phyloP scores from a whole-genome alignment of 306 rosid genomes.

The Purshia tridentata region DNA sequence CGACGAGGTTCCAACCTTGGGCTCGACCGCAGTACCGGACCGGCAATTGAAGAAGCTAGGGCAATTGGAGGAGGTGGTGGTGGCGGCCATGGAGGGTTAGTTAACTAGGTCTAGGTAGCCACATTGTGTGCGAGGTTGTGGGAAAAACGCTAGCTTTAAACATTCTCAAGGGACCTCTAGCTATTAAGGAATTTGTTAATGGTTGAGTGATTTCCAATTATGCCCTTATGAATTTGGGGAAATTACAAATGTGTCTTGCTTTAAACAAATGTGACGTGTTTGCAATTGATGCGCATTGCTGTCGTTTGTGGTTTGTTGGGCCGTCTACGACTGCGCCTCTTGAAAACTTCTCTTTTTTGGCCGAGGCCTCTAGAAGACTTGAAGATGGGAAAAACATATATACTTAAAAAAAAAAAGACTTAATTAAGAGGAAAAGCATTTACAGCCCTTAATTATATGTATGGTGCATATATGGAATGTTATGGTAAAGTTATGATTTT shows the following conservation, averaged over 20 bases:
- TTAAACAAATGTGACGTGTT: not conserved
- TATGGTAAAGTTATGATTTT: not conserved
- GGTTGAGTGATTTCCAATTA: constrained; percentile 15
- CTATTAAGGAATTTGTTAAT: constrained; percentile 6
- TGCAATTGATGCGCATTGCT: not conserved
- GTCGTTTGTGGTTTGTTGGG: constrained; percentile 2
- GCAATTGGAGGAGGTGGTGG: constrained; percentile 49
- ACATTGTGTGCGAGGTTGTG: not conserved
- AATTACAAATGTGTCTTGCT: constrained; percentile 5
- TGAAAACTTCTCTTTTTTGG: too few relatives aligned
- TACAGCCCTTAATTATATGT: too few relatives aligned
- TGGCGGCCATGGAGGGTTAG: constrained; percentile 53
- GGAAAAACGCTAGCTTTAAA: constrained; percentile 20
- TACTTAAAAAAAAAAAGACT: not conserved
- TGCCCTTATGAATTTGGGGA: constrained; percentile 13
- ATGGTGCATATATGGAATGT: too few relatives aligned
- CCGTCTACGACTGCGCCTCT: not conserved
- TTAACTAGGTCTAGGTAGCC: constrained; percentile 5
- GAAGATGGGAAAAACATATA: too few relatives aligned
- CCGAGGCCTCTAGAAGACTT: too few relatives aligned
- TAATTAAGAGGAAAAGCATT: not conserved
- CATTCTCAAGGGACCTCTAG: constrained; percentile 13
- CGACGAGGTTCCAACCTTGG: constrained; percentile 35
- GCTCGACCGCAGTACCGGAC: constrained; percentile 27
- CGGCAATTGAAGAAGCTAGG: constrained; percentile 48